A percentile compares a stretch with the other conserved stretches of the same genome.
These are phyloP conservation scores for Hypoxylon sp. DNA, from an alignment of 2,329 filamentous ascomycete species.

Conservation along the genomic window DNA sequence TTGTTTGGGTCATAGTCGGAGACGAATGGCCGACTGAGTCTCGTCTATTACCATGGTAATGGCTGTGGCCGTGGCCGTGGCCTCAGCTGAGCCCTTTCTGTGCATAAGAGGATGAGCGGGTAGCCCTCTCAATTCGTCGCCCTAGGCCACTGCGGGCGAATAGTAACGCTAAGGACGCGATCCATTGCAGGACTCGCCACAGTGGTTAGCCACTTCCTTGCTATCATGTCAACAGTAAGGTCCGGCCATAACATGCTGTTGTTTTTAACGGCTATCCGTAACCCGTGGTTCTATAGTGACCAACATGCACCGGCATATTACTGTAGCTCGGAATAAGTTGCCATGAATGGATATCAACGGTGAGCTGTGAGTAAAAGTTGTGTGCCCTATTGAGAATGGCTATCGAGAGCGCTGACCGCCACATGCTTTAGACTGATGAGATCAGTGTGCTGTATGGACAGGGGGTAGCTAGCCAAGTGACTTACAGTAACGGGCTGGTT, in stretches of 20 bases:
- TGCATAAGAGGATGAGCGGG: slow-evolving; percentile 26
- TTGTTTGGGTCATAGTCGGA: slow-evolving; percentile 26
- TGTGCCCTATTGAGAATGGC: slow-evolving; percentile 16
- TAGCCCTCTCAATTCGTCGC: slow-evolving; percentile 34
- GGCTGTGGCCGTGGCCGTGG: slow-evolving; percentile 17
- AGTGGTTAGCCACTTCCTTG: slow-evolving; percentile 32
- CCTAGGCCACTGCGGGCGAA: slow-evolving; percentile 26
- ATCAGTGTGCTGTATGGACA: slow-evolving; percentile 43
- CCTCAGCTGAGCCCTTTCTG: slow-evolving; percentile 37
- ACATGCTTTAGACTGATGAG: slow-evolving; percentile 37
- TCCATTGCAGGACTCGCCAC: slow-evolving; percentile 40
- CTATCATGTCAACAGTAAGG: slow-evolving; percentile 19
- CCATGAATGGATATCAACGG: slow-evolving; percentile 23
- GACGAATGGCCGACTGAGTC: slow-evolving; percentile 29
- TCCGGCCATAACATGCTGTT: slow-evolving; percentile 19
- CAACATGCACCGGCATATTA: slow-evolving; percentile 37
- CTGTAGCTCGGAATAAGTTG: slow-evolving; percentile 24
- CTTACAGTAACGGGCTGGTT: slow-evolving; percentile 40
- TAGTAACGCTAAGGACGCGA: slow-evolving; percentile 34
- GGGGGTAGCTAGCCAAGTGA: slow-evolving; percentile 39
- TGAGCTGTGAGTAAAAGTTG: slow-evolving; percentile 28
- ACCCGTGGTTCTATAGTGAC: slow-evolving; percentile 23
- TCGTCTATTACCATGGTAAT: slow-evolving; percentile 34
- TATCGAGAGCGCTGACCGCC: slow-evolving; percentile 35
- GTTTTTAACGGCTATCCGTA: slow-evolving; percentile 13